A percentile compares a stretch with the other conserved stretches of the same genome.
Conservation (phyloP, 192 early-diverging fungal genomes). For the Coemansia sp. region DNA sequence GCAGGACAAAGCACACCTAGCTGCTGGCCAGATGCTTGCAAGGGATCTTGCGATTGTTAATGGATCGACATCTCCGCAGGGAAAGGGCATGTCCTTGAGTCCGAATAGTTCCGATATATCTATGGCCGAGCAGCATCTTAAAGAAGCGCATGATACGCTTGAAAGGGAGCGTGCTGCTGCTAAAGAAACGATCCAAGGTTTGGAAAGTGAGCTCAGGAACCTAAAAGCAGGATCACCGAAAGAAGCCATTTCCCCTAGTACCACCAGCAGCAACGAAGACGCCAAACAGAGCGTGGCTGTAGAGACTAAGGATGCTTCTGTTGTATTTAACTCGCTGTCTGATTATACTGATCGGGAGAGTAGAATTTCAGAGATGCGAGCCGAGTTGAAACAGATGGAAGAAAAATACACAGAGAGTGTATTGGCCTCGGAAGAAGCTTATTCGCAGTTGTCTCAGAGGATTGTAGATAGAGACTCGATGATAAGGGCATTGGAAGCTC, state of each 20-base stretch:
- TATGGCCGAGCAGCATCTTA: conserved; percentile 24
- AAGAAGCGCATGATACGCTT: conserved; percentile 22
- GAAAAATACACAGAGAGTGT: conserved; percentile 11
- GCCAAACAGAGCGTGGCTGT: not conserved
- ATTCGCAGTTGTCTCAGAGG: conserved; percentile 1
- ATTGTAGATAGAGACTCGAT: not conserved
- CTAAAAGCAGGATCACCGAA: not conserved
- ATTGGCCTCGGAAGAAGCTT: conserved; percentile 1
- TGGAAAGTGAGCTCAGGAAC: conserved; percentile 22
- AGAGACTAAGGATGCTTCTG: not conserved
- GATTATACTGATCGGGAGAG: not conserved
- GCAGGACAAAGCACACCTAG: conserved; percentile 60
- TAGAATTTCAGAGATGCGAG: not conserved
- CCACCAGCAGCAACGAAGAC: not conserved
- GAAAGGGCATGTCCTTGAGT: conserved; percentile 8
- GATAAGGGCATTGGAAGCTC: not conserved
- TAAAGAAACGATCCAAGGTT: conserved; percentile 21
- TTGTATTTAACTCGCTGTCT: not conserved
- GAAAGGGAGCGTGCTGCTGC: conserved; percentile 38
- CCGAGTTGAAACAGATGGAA: not conserved
- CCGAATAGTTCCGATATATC: not conserved
- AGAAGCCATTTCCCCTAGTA: not conserved
- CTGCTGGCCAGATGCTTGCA: conserved; percentile 61
- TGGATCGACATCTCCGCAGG: conserved; percentile 21
- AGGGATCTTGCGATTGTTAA: conserved; percentile 33